Conservation (phyloP, 805 yeast species). For the Ogataea kodamae region DNA sequence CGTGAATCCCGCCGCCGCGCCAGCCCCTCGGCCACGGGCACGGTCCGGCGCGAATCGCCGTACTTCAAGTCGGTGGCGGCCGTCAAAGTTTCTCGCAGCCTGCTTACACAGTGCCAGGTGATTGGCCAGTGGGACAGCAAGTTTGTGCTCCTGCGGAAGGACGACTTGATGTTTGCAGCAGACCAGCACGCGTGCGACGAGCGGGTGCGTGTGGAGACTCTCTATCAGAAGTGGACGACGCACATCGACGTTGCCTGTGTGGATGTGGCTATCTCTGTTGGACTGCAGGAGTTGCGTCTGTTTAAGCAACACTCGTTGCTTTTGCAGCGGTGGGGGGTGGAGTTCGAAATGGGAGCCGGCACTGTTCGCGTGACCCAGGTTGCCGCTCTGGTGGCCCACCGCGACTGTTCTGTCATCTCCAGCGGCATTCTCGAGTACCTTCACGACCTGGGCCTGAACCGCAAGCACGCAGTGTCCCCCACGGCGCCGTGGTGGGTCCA, state of each 20-base stretch:
- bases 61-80: constrained; percentile 14
- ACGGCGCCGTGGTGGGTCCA: constrained; percentile 36
- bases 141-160: constrained; percentile 49
- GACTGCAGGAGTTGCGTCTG: constrained; percentile 33
- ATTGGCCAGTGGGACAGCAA: constrained; percentile 61
- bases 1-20: neutral
- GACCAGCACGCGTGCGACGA: constrained; percentile 92
- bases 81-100: constrained; percentile 20
- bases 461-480: constrained; percentile 20
- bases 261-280: constrained; percentile 21
- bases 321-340: constrained; percentile 45
- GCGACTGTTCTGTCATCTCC: constrained; percentile 32
- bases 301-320: constrained; percentile 24
- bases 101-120: constrained; percentile 30
- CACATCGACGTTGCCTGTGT: neutral
- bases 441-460: constrained; percentile 37
- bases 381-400: constrained; percentile 4
- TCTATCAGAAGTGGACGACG: constrained; percentile 38
- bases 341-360: constrained; percentile 3
- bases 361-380: constrained; percentile 43
- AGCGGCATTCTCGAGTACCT: constrained; percentile 42
- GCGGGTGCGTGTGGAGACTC: constrained; percentile 56
- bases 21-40: neutral
- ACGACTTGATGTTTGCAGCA: constrained; percentile 37
- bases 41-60: constrained; percentile 8